Conservation (phyloP, 371 early-diverging fungal genomes). For the Entomophthora muscae region DNA sequence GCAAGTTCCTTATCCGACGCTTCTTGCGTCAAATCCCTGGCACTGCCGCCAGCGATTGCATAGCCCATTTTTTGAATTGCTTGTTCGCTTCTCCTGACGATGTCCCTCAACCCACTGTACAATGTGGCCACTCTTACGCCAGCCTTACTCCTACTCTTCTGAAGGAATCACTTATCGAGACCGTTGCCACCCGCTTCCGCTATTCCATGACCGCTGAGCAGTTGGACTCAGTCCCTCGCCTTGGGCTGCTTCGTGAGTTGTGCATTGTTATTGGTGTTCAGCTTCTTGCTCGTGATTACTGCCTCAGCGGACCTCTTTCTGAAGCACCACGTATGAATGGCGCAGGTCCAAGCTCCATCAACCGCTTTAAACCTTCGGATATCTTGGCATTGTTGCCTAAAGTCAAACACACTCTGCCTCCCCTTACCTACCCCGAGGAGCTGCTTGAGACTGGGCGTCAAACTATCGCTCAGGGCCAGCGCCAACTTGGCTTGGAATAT, state of each 20-base stretch:
- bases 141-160: constrained; percentile 40
- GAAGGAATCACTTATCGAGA: constrained; percentile 27
- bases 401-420: constrained; percentile 48
- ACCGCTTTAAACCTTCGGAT: constrained; percentile 49
- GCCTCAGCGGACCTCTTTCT: constrained; percentile 10
- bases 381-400: constrained; percentile 64
- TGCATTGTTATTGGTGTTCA: constrained; percentile 75
- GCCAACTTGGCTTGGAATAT: constrained; percentile 59
- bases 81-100: constrained; percentile 31
- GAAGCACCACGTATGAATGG: constrained; percentile 13
- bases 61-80: constrained; percentile 72
- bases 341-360: constrained; percentile 15
- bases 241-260: constrained; percentile 63
- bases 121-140: constrained; percentile 29
- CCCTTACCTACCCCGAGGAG: constrained; percentile 54
- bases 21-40: constrained; percentile 33
- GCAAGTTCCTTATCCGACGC: constrained; percentile 64
- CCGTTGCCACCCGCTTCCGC: constrained; percentile 56
- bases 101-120: constrained; percentile 13
- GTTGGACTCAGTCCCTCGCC: constrained; percentile 23
- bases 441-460: constrained; percentile 59
- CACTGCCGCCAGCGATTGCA: constrained; percentile 33
- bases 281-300: constrained; percentile 35
- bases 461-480: constrained; percentile 51
- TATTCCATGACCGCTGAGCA: constrained; percentile 37